phyloP scores from a whole-genome alignment of 2,329 filamentous ascomycete species.

The Dactylella cylindrospora region DNA sequence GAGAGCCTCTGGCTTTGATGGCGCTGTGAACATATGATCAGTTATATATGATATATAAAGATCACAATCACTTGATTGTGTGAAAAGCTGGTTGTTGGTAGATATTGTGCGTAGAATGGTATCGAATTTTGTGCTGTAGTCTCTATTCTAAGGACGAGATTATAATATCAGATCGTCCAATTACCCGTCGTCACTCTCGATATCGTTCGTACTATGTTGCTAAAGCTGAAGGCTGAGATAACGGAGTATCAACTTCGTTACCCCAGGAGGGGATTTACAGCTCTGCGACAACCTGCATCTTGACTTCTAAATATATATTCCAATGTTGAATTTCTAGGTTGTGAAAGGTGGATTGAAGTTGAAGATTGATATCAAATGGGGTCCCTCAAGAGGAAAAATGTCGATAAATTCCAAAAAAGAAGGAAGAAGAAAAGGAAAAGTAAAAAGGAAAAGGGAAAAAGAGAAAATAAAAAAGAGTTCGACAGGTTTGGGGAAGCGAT shows the following conservation, averaged over 20 bases:
- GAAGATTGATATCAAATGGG: conserved; percentile 27
- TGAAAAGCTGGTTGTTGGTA: conserved; percentile 16
- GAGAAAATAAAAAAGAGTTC: conserved; percentile 13
- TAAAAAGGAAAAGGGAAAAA: conserved; percentile 4
- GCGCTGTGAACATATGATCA: conserved; percentile 18
- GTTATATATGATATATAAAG: conserved; percentile 7
- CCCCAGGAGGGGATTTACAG: conserved; percentile 45
- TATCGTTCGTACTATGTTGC: conserved; percentile 45
- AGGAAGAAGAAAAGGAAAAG: conserved; percentile 2
- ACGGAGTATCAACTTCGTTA: conserved; percentile 40
- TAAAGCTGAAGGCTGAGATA: conserved; percentile 45
- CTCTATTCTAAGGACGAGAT: conserved; percentile 29
- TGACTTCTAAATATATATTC: conserved; percentile 29
- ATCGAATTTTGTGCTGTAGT: conserved; percentile 1
- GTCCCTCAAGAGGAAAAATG: conserved; percentile 40
- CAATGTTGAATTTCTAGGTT: conserved; percentile 42
- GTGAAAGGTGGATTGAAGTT: conserved; percentile 8
- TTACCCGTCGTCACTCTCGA: conserved; percentile 44
- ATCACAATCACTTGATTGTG: conserved; percentile 32
- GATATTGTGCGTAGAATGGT: conserved; percentile 13
- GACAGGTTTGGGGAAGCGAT: conserved; percentile 30
- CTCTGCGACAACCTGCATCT: conserved; percentile 45
- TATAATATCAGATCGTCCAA: conserved; percentile 42
- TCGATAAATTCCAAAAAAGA: conserved; percentile 41
- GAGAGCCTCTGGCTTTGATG: conserved; percentile 41